These are phyloP conservation scores for Microcos paniculata DNA, from an alignment of 345 rosid species.

Conservation along the genomic window DNA sequence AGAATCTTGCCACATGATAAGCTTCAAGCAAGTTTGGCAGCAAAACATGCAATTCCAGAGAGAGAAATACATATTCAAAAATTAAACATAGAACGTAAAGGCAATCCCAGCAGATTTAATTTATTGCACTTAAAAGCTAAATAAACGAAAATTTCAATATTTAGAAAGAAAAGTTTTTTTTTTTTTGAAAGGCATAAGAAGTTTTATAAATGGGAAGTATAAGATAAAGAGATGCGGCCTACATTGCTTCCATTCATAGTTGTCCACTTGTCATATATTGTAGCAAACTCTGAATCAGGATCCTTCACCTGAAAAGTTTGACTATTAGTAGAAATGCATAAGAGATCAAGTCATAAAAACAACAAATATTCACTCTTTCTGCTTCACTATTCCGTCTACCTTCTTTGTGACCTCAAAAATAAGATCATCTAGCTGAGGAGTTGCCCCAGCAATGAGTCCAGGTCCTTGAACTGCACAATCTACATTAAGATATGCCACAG, in stretches of 20 bases:
- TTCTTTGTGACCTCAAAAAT: slow-evolving; percentile 66
- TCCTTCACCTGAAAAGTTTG: slow-evolving; percentile 59
- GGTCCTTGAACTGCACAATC: slow-evolving; percentile 99
- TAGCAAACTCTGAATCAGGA: slow-evolving; percentile 60
- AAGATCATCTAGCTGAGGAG: slow-evolving; percentile 87
- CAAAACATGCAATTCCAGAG: not conserved
- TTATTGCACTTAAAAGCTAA: not conserved
- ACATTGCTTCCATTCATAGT: slow-evolving; percentile 46
- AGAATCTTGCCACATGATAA: not conserved
- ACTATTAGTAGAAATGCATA: not conserved
- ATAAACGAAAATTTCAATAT: not conserved
- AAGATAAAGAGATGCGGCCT: slow-evolving; percentile 8
- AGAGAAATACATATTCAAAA: not conserved
- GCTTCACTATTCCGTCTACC: slow-evolving; percentile 36
- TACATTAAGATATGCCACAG: slow-evolving; percentile 90
- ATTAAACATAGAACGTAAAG: no score
- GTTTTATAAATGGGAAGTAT: no score
- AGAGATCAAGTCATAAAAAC: slow-evolving; percentile 9
- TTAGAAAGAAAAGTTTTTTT: no score
- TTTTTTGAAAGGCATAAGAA: no score
- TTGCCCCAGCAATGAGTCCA: slow-evolving; percentile 78
- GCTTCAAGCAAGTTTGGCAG: not conserved
- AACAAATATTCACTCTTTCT: not conserved
- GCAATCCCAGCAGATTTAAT: not conserved
- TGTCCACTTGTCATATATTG: slow-evolving; percentile 67